Conservation (phyloP, 164 flowering plant species). For the Liriodendron chinense region DNA sequence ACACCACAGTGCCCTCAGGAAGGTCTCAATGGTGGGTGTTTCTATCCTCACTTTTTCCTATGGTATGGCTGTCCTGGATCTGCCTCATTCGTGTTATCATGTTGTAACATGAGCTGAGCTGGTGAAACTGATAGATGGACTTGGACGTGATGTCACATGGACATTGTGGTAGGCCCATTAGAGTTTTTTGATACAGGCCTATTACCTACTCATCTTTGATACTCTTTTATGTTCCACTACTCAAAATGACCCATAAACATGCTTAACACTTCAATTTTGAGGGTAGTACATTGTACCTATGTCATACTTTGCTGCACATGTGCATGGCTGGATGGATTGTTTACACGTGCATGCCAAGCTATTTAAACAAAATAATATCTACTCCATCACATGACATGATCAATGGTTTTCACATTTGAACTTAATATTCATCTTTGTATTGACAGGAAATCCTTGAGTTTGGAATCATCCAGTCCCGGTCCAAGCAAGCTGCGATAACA, state of each 20-base stretch:
- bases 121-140: no score
- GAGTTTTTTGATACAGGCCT: no score
- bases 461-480: not conserved
- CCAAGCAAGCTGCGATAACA: not conserved
- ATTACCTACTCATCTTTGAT: not conserved
- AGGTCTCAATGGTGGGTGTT: no score
- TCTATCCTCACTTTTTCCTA: no score
- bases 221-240: not conserved
- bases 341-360: not conserved
- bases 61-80: no score
- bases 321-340: not conserved
- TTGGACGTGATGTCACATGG: no score
- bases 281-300: not conserved
- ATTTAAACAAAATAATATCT: no score
- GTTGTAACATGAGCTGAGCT: no score
- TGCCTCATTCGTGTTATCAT: no score
- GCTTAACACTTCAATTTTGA: not conserved
- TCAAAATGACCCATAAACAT: not conserved
- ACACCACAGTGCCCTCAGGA: no score
- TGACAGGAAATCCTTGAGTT: not conserved
- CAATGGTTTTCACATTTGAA: not conserved
- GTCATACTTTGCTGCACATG: not conserved
- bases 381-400: not conserved
- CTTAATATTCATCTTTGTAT: not conserved
- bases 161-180: no score